phyloP scores from a whole-genome alignment of 2,329 filamentous ascomycete genomes.

The Corniculantispora saksenae region DNA sequence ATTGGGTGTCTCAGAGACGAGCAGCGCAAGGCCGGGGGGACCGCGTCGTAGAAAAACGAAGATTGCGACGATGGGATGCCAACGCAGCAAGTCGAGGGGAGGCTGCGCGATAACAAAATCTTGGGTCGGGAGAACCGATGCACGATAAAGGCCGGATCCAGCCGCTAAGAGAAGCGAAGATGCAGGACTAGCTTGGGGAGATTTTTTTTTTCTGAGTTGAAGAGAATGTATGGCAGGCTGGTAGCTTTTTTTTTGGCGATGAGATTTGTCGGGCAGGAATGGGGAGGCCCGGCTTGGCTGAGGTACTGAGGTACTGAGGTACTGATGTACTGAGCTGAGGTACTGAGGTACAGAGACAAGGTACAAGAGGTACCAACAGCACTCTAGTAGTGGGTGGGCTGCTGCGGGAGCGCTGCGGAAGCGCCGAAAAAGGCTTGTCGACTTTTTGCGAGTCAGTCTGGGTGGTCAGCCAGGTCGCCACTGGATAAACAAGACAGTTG shows the following conservation, averaged over 20 bases:
- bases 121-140: conserved; percentile 4
- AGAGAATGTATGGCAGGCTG: not conserved
- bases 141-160: conserved; percentile 4
- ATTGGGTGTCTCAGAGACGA: conserved; percentile 17
- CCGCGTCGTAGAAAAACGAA: conserved; percentile 5
- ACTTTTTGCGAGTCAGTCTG: conserved; percentile 18
- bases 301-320: too few species aligned
- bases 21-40: not conserved
- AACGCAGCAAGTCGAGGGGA: not conserved
- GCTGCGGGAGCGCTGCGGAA: conserved; percentile 10
- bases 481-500: not conserved
- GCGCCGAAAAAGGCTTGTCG: conserved; percentile 16
- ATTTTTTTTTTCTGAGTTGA: not conserved
- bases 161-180: conserved; percentile 15
- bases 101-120: conserved; percentile 2
- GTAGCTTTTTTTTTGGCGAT: not conserved
- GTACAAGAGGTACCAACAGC: too few species aligned
- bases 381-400: not conserved
- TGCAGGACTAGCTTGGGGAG: conserved; percentile 10
- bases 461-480: conserved; percentile 20
- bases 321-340: too few species aligned
- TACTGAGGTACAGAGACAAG: too few species aligned
- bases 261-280: conserved; percentile 15
- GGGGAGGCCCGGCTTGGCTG: not conserved
- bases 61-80: not conserved